These are phyloP conservation scores for Coprinellus micaceus DNA, from an alignment of 768 basidiomycete species.

Conservation along the genomic window DNA sequence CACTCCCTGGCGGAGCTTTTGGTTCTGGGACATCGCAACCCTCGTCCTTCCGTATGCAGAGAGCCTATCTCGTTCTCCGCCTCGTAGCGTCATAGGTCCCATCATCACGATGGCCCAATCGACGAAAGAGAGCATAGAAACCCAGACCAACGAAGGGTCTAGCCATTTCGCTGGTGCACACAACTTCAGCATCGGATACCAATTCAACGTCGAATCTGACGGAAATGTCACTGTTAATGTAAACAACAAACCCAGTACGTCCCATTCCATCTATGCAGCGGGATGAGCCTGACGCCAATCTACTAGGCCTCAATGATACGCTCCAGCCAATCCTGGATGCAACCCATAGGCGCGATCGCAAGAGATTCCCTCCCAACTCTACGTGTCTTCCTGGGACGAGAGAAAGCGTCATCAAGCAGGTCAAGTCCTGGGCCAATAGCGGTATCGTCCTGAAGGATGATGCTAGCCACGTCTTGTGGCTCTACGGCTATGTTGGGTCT, in stretches of 20 bases:
- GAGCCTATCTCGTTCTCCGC: no score
- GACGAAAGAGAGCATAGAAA: background rate
- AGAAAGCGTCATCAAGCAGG: background rate
- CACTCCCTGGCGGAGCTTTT: no score
- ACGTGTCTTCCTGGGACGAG: background rate
- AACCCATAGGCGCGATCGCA: background rate
- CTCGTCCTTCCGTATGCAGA: no score
- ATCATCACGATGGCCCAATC: background rate
- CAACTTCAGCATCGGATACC: background rate
- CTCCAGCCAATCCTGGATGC: conserved; percentile 5
- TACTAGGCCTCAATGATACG: background rate
- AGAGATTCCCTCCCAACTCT: background rate
- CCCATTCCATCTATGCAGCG: no score
- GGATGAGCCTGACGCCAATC: no score
- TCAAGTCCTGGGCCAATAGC: background rate
- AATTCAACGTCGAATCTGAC: background rate
- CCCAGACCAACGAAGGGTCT: background rate
- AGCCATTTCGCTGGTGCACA: background rate
- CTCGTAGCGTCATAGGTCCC: no score
- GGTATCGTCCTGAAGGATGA: background rate
- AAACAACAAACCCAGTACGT: background rate
- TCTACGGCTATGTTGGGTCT: conserved; percentile 2
- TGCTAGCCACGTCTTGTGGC: background rate
- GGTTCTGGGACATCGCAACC: no score
- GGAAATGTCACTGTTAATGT: background rate